phyloP scores from a whole-genome alignment of 345 rosid genomes.

The Euclidium syriacum region DNA sequence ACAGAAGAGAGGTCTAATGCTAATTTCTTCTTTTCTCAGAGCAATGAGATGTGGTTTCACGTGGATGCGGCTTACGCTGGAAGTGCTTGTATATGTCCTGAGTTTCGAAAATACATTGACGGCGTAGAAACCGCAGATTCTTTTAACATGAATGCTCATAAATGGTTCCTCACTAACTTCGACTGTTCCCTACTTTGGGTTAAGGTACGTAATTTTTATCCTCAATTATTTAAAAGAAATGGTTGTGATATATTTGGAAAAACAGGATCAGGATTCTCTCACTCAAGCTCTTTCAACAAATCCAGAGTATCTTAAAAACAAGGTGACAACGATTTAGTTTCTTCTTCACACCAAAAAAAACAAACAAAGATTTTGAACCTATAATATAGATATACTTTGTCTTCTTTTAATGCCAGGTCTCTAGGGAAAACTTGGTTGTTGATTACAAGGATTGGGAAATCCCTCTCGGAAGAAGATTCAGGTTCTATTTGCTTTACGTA shows the following conservation, averaged over 20 bases:
- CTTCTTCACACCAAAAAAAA: too few species aligned
- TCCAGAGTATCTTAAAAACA: constrained; percentile 83
- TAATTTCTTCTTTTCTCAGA: too few species aligned
- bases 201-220: constrained; percentile 46
- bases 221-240: neutral
- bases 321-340: constrained; percentile 38
- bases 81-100: constrained; percentile 91
- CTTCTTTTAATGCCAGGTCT: constrained; percentile 43
- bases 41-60: constrained; percentile 73
- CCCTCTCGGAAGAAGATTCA: constrained; percentile 93
- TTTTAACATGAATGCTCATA: constrained; percentile 91
- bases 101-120: constrained; percentile 61
- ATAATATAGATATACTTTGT: neutral
- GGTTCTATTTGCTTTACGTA: constrained; percentile 36
- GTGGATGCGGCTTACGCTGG: constrained; percentile 95
- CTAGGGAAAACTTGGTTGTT: constrained; percentile 73
- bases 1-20: too few species aligned
- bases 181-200: constrained; percentile 92
- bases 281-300: constrained; percentile 86
- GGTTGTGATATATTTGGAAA: too few species aligned
- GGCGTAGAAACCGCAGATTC: constrained; percentile 95
- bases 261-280: constrained; percentile 68
- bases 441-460: constrained; percentile 97
- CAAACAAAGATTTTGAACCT: too few species aligned
- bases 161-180: constrained; percentile 84